Evolutionary conservation across 2,329 filamentous ascomycete species (phyloP).

Genomic region (Phialophora tarda): DNA sequence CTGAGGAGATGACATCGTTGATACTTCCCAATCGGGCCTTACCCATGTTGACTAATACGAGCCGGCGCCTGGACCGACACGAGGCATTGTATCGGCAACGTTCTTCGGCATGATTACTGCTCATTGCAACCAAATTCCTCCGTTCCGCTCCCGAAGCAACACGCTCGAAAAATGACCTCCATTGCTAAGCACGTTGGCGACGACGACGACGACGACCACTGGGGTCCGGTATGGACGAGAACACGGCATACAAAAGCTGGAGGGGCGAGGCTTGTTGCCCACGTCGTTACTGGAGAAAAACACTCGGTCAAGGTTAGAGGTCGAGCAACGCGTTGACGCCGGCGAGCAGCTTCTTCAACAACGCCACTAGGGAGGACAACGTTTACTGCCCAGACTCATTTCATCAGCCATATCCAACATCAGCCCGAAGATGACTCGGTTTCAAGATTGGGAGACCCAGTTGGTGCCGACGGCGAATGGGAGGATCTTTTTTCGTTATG

Average conservation of each 20-base stretch:
- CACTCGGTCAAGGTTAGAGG: not conserved
- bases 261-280: not conserved
- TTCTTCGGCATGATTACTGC: not conserved
- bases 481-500: constrained; percentile 6
- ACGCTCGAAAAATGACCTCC: not conserved
- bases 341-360: not conserved
- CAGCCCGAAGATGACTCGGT: constrained; percentile 2
- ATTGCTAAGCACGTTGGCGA: not conserved
- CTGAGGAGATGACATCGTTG: constrained; percentile 5
- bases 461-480: constrained; percentile 1
- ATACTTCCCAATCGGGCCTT: constrained; percentile 3
- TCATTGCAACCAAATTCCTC: not conserved
- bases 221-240: not conserved
- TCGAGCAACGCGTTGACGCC: not conserved
- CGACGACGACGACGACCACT: not conserved
- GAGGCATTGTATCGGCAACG: not conserved
- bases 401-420: not conserved
- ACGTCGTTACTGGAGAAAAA: not conserved
- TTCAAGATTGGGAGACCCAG: constrained; percentile 8
- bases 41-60: not conserved
- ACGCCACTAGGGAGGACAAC: not conserved
- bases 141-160: not conserved
- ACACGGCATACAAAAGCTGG: not conserved
- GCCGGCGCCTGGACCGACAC: not conserved
- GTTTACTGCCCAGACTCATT: not conserved